phyloP scores from a whole-genome alignment of 2,329 filamentous ascomycete genomes.

The Fulvia fulva region DNA sequence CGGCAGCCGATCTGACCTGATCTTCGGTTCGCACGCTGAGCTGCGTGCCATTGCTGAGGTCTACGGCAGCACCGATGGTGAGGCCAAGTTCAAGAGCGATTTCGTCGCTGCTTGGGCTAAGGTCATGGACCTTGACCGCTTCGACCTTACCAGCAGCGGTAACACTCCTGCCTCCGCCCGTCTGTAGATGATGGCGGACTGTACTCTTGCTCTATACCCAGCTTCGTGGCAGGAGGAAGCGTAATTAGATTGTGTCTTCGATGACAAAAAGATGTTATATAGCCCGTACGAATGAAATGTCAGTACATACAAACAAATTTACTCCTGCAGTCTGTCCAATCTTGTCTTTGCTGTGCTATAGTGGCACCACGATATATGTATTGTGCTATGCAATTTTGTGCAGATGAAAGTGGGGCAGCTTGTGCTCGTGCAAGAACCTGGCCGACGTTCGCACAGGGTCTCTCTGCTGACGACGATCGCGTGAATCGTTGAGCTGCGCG shows the following conservation, averaged over 20 bases:
- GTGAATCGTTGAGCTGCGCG: not conserved
- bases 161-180: slow-evolving; percentile 12
- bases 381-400: not conserved
- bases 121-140: slow-evolving; percentile 70
- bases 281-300: not conserved
- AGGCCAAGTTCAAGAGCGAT: slow-evolving; percentile 65
- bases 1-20: slow-evolving; percentile 63
- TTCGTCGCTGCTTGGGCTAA: slow-evolving; percentile 70
- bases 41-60: slow-evolving; percentile 67
- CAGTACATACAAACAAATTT: not conserved
- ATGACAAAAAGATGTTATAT: not conserved
- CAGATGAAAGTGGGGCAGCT: not conserved
- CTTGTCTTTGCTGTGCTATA: not conserved
- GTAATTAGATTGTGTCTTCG: not conserved
- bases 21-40: slow-evolving; percentile 72
- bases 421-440: not conserved
- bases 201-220: slow-evolving; percentile 1
- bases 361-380: not conserved
- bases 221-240: not conserved
- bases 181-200: slow-evolving; percentile 5
- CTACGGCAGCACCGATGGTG: slow-evolving; percentile 58
- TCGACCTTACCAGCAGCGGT: slow-evolving; percentile 47
- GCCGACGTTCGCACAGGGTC: not conserved
- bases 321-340: too few relatives aligned
- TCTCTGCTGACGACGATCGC: not conserved